phyloP scores from a whole-genome alignment of 768 basidiomycete species.

The Mycena vulgaris region DNA sequence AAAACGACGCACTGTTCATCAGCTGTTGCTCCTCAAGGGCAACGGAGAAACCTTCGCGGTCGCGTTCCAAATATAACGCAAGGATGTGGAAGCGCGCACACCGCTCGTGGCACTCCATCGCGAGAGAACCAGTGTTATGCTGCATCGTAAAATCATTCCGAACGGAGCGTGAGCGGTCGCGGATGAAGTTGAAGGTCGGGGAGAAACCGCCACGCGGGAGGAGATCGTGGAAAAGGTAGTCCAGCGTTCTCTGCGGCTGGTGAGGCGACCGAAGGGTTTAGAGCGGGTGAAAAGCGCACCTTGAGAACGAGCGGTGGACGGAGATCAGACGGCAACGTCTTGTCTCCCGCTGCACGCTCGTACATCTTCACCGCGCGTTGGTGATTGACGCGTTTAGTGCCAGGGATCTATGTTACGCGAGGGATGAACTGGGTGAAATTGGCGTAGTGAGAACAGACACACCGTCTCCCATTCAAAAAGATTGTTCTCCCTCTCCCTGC shows the following conservation, averaged over 20 bases:
- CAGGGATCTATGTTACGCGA: slow-evolving; percentile 74
- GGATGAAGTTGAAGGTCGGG: slow-evolving; percentile 84
- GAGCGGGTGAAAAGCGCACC: slow-evolving; percentile 55
- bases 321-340: slow-evolving; percentile 91
- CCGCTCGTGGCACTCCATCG: slow-evolving; percentile 93
- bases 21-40: slow-evolving; percentile 90
- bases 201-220: slow-evolving; percentile 79
- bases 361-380: slow-evolving; percentile 94
- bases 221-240: slow-evolving; percentile 93
- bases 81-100: slow-evolving; percentile 96
- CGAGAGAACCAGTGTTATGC: slow-evolving; percentile 79
- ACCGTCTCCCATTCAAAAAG: slow-evolving; percentile 91
- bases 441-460: slow-evolving; percentile 57
- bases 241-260: slow-evolving; percentile 77
- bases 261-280: slow-evolving; percentile 16
- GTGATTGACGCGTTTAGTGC: slow-evolving; percentile 90
- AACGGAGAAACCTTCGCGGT: slow-evolving; percentile 70
- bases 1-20: slow-evolving; percentile 82
- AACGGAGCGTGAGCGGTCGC: slow-evolving; percentile 92
- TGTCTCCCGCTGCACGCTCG: slow-evolving; percentile 95
- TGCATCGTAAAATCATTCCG: slow-evolving; percentile 97
- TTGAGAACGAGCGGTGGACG: slow-evolving; percentile 89
- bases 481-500: slow-evolving; percentile 91
- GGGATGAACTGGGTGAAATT: slow-evolving; percentile 51
- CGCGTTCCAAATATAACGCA: slow-evolving; percentile 78